Percentiles rank a stretch among this genome's conserved stretches.
These are phyloP conservation scores for Acanthamoeba healyi DNA, from an alignment of 208 protist genomes.

Conservation along the genomic window DNA sequence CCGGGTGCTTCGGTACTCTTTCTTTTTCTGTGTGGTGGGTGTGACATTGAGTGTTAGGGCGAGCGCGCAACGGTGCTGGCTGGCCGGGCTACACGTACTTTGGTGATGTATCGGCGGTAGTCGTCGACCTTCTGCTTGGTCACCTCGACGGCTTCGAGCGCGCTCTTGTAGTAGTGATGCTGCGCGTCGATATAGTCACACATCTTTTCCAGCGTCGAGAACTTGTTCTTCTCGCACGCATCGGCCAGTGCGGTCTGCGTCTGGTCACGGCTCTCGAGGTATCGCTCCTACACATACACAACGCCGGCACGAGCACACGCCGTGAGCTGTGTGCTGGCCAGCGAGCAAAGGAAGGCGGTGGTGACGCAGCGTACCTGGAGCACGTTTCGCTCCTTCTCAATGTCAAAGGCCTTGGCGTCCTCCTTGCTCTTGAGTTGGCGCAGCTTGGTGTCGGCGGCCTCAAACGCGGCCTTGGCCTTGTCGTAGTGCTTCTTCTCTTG, in stretches of 20 bases:
- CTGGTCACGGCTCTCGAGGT: conserved; percentile 6
- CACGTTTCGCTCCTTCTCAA: conserved; percentile 65
- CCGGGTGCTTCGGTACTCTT: conserved; percentile 38
- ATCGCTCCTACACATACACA: background rate
- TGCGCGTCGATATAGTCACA: conserved; percentile 67
- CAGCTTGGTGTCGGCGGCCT: conserved; percentile 67
- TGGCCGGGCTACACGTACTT: background rate
- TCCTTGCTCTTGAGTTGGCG: conserved; percentile 65
- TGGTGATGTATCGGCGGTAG: conserved; percentile 67
- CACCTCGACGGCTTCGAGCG: conserved; percentile 13
- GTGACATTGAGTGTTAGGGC: too few relatives aligned
- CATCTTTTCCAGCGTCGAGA: conserved; percentile 51
- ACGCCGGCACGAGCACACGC: background rate
- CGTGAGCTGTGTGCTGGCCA: background rate
- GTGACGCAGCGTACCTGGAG: conserved; percentile 29
- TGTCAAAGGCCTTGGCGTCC: conserved; percentile 73
- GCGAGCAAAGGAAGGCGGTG: background rate
- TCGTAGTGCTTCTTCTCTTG: conserved; percentile 76
- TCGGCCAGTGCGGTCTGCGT: conserved; percentile 38
- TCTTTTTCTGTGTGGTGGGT: conserved; percentile 29
- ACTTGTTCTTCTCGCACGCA: conserved; percentile 62
- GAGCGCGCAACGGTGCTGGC: too few relatives aligned
- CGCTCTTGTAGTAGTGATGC: conserved; percentile 1
- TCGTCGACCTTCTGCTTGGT: conserved; percentile 9
- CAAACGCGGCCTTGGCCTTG: conserved; percentile 68